phyloP scores from a whole-genome alignment of 1,284 basidiomycete genomes.

The Gomphus bonarii region DNA sequence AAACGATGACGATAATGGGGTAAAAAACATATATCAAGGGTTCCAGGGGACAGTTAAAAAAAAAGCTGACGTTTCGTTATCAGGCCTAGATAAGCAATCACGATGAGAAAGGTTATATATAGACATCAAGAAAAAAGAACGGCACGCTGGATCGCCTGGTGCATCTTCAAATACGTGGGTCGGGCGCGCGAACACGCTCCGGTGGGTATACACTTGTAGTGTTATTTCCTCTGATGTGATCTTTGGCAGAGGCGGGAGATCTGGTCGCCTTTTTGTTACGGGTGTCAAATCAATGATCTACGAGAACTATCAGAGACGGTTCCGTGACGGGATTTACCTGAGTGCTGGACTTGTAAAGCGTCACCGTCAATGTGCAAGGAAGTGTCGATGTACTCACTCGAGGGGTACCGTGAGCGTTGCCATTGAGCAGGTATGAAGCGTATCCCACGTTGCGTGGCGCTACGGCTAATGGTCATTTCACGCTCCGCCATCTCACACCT shows the following conservation, averaged over 20 bases:
- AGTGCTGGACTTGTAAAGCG: not conserved
- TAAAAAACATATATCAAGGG: not conserved
- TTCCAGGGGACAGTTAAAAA: not conserved
- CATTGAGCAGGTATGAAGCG: too few relatives aligned
- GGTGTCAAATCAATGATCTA: too few relatives aligned
- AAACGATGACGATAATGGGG: not conserved
- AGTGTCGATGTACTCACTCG: not conserved
- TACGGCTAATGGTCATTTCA: too few relatives aligned
- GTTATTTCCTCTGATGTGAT: conserved; percentile 35
- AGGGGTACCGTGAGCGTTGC: not conserved
- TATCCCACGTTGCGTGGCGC: too few relatives aligned
- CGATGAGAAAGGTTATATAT: not conserved
- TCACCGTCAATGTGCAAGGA: not conserved
- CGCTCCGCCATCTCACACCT: too few relatives aligned
- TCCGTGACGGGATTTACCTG: not conserved
- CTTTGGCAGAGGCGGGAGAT: conserved; percentile 38
- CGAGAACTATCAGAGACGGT: not conserved
- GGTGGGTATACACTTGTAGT: conserved; percentile 59
- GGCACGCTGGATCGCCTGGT: conserved; percentile 37
- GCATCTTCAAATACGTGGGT: conserved; percentile 65
- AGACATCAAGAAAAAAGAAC: not conserved
- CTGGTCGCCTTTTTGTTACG: not conserved
- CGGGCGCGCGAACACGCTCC: conserved; percentile 54
- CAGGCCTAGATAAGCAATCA: conserved; percentile 35
- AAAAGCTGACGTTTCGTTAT: conserved; percentile 60